A percentile compares a stretch with the other conserved stretches of the same genome.
Evolutionary conservation across 495 filamentous ascomycete genomes (phyloP).

Genomic region (Barbatosphaeria neglecta): DNA sequence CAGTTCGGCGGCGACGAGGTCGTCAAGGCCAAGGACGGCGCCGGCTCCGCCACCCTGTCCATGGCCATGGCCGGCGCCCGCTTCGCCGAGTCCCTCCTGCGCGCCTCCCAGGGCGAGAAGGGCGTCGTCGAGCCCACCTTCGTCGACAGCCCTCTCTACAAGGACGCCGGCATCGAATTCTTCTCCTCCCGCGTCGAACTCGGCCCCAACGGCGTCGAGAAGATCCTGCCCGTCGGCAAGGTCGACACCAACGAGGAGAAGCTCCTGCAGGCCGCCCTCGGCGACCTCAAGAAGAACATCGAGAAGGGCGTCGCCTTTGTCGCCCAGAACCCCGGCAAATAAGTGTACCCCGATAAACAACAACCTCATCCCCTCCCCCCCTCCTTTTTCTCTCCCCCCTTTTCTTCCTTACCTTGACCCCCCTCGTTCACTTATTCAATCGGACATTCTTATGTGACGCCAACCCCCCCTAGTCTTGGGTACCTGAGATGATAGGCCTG

Average conservation of each 20-base stretch:
- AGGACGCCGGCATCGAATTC: constrained; percentile 92
- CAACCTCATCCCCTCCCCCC: no score
- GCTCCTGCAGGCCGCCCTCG: constrained; percentile 71
- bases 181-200: constrained; percentile 91
- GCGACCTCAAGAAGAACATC: constrained; percentile 77
- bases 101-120: constrained; percentile 87
- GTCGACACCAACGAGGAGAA: constrained; percentile 76
- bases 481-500: no score
- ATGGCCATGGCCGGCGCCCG: constrained; percentile 98
- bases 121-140: constrained; percentile 93
- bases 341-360: no score
- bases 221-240: constrained; percentile 75
- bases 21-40: constrained; percentile 96
- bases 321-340: constrained; percentile 42
- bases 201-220: constrained; percentile 89
- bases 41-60: constrained; percentile 93
- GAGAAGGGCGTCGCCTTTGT: constrained; percentile 44
- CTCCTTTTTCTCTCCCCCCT: no score
- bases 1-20: constrained; percentile 99
- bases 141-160: constrained; percentile 92
- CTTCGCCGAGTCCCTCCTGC: constrained; percentile 90
- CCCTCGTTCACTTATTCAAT: no score
- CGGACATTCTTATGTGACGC: no score
- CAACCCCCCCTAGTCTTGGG: no score
- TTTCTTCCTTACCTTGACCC: no score